Evolutionary conservation across 2,329 filamentous ascomycete species (phyloP).

Genomic region (Aaosphaeria pasadenensis): DNA sequence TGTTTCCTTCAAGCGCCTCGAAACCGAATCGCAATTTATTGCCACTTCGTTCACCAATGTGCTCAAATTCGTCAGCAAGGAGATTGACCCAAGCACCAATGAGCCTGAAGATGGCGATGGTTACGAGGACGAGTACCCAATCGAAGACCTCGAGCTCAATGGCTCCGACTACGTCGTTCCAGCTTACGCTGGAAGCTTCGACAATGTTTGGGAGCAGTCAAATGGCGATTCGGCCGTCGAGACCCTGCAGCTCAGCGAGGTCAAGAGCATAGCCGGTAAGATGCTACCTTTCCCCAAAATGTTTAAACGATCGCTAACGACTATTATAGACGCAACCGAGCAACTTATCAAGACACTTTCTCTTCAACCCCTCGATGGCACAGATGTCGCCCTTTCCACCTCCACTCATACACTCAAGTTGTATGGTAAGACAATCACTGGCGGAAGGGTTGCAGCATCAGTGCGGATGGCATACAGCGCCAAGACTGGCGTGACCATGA

Average conservation of each 20-base stretch:
- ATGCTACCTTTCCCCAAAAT: not conserved
- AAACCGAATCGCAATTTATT: constrained; percentile 73
- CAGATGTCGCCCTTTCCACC: constrained; percentile 82
- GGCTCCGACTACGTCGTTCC: constrained; percentile 94
- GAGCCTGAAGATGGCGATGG: constrained; percentile 82
- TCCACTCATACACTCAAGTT: constrained; percentile 94
- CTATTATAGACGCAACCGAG: constrained; percentile 76
- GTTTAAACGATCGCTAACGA: constrained; percentile 12
- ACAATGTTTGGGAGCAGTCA: constrained; percentile 91
- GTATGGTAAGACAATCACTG: constrained; percentile 89
- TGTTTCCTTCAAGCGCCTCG: constrained; percentile 84
- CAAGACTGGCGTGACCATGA: constrained; percentile 92
- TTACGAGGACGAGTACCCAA: constrained; percentile 97
- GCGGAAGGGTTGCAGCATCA: constrained; percentile 81
- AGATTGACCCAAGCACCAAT: constrained; percentile 91
- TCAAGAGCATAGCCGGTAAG: constrained; percentile 90
- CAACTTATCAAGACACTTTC: constrained; percentile 82
- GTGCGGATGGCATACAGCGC: constrained; percentile 92
- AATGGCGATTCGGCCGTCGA: constrained; percentile 89
- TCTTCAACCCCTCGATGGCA: constrained; percentile 90
- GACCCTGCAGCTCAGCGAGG: constrained; percentile 80
- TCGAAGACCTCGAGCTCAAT: constrained; percentile 85
- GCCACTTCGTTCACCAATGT: constrained; percentile 83
- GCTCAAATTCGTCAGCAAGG: constrained; percentile 96
- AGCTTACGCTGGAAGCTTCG: constrained; percentile 91